Percentiles rank a stretch among this genome's conserved stretches.
Evolutionary conservation across 306 rosid genomes (phyloP).

Genomic region (Vigna trinervia): DNA sequence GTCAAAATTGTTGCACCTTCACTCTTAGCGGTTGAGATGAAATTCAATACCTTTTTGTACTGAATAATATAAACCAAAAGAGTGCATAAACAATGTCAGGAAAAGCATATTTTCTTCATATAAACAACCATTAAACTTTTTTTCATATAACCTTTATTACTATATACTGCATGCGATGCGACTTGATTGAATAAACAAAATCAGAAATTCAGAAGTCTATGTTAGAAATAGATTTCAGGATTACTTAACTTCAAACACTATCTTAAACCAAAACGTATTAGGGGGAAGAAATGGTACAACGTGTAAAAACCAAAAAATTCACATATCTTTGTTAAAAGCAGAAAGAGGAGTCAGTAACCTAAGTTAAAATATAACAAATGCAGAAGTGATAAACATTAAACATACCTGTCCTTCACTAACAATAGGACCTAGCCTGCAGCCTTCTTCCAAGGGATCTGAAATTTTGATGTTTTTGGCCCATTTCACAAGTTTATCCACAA

Average conservation of each 20-base stretch:
- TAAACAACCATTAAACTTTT: not conserved
- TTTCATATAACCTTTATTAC: not conserved
- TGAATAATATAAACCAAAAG: constrained; percentile 45
- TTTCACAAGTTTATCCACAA: constrained; percentile 69
- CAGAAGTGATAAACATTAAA: constrained; percentile 31
- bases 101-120: not conserved
- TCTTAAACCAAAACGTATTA: constrained; percentile 2
- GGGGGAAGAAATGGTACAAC: constrained; percentile 7
- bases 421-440: constrained; percentile 89
- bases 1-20: constrained; percentile 80
- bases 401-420: constrained; percentile 79
- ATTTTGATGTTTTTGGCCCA: constrained; percentile 78
- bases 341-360: not conserved
- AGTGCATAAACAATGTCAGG: not conserved
- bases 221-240: not conserved
- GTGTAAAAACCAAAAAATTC: not conserved
- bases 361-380: not conserved
- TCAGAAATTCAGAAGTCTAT: not conserved
- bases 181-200: constrained; percentile 6
- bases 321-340: not conserved
- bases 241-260: not conserved
- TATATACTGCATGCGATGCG: not conserved
- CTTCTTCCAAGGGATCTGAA: constrained; percentile 89
- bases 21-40: constrained; percentile 70
- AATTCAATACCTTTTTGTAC: constrained; percentile 74